phyloP scores from a whole-genome alignment of 2,329 filamentous ascomycete genomes.

The Pseudocercospora pini-densiflorae region DNA sequence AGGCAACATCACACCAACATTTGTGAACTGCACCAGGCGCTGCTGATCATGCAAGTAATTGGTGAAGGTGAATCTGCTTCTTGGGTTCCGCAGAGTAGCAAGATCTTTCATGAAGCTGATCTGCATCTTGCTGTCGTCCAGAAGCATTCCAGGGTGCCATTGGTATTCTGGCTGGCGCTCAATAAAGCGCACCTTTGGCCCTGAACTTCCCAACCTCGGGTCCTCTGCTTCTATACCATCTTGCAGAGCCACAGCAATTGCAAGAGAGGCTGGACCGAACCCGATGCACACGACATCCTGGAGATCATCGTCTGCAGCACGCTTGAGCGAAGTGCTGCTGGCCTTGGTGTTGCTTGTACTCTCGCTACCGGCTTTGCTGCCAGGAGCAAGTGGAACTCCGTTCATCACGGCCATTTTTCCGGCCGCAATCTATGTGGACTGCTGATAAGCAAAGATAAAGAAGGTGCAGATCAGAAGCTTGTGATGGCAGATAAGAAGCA shows the following conservation, averaged over 20 bases:
- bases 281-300: constrained; percentile 90
- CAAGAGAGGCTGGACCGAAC: constrained; percentile 88
- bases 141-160: constrained; percentile 95
- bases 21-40: constrained; percentile 87
- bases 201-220: constrained; percentile 41
- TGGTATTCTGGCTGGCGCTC: constrained; percentile 83
- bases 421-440: too few relatives aligned
- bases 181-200: constrained; percentile 80
- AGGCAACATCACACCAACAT: constrained; percentile 86
- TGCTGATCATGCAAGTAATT: constrained; percentile 86
- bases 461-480: too few relatives aligned
- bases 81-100: constrained; percentile 83
- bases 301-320: constrained; percentile 60
- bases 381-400: too few relatives aligned
- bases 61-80: constrained; percentile 90
- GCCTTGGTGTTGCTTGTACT: too few relatives aligned
- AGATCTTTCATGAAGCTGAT: constrained; percentile 98
- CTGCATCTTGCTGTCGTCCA: constrained; percentile 94
- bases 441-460: too few relatives aligned
- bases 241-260: constrained; percentile 86
- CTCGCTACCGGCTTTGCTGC: too few relatives aligned
- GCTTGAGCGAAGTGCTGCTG: too few relatives aligned
- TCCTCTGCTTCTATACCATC: constrained; percentile 64
- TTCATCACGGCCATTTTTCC: too few relatives aligned
- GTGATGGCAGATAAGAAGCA: too few relatives aligned